Evolutionary conservation across 164 flowering plant genomes (phyloP).

Genomic region (Vitis vinifera): ASM3070453v1 NC_081812.1:16622001-16622500

Average conservation of each 20-base stretch:
- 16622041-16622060: not conserved
- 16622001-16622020: not conserved
- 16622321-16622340: conserved; percentile 42
- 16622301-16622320: conserved; percentile 69
- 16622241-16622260: conserved; percentile 64
- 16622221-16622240: conserved; percentile 76
- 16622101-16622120: conserved; percentile 2
- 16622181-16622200: conserved; percentile 70
- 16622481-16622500: conserved; percentile 11
- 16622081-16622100: conserved; percentile 63
- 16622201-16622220: conserved; percentile 72
- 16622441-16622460: conserved; percentile 14
- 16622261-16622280: conserved; percentile 47
- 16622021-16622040: not conserved
- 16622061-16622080: conserved; percentile 14
- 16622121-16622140: not conserved
- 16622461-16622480: not conserved
- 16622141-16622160: not conserved
- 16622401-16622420: conserved; percentile 44
- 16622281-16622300: conserved; percentile 70
- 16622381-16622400: conserved; percentile 51
- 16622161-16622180: too few species aligned
- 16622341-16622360: conserved; percentile 46
- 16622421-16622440: conserved; percentile 40
- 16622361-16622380: conserved; percentile 37